These are phyloP conservation scores for Boletus edulis DNA, from an alignment of 768 basidiomycete species.

Conservation along the genomic window DNA sequence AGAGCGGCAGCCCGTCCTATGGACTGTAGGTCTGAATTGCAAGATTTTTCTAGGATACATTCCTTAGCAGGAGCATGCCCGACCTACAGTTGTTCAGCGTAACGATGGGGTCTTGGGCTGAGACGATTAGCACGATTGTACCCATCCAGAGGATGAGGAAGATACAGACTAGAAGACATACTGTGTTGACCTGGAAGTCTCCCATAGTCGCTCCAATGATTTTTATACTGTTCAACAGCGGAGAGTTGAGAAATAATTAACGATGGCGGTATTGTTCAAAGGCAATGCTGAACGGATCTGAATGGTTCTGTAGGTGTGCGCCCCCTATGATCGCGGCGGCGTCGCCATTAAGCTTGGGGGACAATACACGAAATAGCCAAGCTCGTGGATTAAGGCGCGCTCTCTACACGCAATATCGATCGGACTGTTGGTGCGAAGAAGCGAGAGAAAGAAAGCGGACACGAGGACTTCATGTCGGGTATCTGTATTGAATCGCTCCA, in stretches of 20 bases:
- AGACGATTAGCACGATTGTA: constrained; percentile 13
- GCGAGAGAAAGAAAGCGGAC: constrained; percentile 28
- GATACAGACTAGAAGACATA: constrained; percentile 24
- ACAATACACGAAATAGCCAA: constrained; percentile 29
- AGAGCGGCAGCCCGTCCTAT: constrained; percentile 40
- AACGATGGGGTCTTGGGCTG: constrained; percentile 30
- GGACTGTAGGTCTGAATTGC: constrained; percentile 51
- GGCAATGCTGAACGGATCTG: constrained; percentile 31
- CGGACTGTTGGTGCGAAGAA: constrained; percentile 32
- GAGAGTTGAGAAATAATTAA: constrained; percentile 21
- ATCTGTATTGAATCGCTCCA: constrained; percentile 36
- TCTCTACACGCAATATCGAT: constrained; percentile 34
- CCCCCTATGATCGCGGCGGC: constrained; percentile 31
- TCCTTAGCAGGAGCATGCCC: not conserved
- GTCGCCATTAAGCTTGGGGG: constrained; percentile 23
- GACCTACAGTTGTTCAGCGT: constrained; percentile 43
- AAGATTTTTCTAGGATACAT: not conserved
- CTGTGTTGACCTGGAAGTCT: constrained; percentile 9
- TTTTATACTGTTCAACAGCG: constrained; percentile 28
- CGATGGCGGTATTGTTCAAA: constrained; percentile 22
- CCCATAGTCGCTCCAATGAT: constrained; percentile 15
- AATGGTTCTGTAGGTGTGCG: constrained; percentile 19
- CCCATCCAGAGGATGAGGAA: not conserved
- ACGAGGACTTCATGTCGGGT: constrained; percentile 38
- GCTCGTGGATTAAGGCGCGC: constrained; percentile 31